Percentiles rank a stretch among this genome's conserved stretches.
phyloP scores from a whole-genome alignment of 805 yeast genomes.

The Wickerhamiella sergipiensis region DNA sequence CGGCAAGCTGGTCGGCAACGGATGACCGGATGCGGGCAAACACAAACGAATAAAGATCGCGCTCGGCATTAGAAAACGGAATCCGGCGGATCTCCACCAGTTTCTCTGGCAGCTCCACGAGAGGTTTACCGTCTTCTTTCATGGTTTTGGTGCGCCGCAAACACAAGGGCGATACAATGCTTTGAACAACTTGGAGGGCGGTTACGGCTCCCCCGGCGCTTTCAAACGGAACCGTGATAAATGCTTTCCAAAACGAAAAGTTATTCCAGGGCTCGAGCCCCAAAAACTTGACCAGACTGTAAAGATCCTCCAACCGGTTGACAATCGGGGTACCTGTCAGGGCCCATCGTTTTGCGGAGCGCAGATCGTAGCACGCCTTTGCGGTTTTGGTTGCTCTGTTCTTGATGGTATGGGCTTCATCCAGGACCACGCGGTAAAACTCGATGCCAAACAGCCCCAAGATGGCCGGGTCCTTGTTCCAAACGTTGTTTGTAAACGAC shows the following conservation, averaged over 20 bases:
- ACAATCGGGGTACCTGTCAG: conserved; percentile 90
- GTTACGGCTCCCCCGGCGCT: conserved; percentile 45
- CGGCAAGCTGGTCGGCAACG: conserved; percentile 24
- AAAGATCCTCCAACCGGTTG: conserved; percentile 76
- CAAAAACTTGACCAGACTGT: conserved; percentile 59
- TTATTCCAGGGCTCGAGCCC: conserved; percentile 83
- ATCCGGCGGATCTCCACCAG: conserved; percentile 57
- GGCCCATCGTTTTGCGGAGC: conserved; percentile 61
- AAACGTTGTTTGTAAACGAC: conserved; percentile 14
- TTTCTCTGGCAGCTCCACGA: conserved; percentile 67
- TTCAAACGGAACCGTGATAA: conserved; percentile 73
- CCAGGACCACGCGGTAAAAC: conserved; percentile 65
- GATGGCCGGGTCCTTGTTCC: conserved; percentile 9
- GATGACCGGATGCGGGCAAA: conserved; percentile 47
- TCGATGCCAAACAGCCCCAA: conserved; percentile 56
- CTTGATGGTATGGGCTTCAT: conserved; percentile 84
- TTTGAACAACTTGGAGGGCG: conserved; percentile 73
- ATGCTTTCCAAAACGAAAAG: conserved; percentile 74
- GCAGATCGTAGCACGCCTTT: conserved; percentile 56
- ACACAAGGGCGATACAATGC: conserved; percentile 70
- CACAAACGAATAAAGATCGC: conserved; percentile 51
- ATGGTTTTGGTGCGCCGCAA: conserved; percentile 77
- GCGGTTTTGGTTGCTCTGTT: conserved; percentile 70
- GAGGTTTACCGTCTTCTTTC: conserved; percentile 62
- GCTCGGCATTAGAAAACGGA: conserved; percentile 52